Base-by-base conservation (phyloP, 192 early-diverging fungal genomes). In the Backusella sp. region DNA sequence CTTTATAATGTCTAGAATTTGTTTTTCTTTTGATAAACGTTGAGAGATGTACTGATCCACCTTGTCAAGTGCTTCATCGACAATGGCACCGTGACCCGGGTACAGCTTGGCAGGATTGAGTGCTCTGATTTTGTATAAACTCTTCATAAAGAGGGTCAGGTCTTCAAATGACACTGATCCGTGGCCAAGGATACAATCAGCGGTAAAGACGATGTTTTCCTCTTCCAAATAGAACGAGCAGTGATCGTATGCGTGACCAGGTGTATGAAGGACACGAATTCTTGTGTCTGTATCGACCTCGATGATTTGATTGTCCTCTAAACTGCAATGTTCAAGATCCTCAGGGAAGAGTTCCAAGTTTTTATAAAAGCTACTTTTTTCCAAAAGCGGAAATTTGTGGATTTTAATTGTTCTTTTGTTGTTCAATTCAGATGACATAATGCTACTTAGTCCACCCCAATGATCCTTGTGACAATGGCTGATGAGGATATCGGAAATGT, bases 171-270 rank as follows among this genome's bases (percentile, higher is more conserved):
- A 85, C 15, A 93, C 90, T 4, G 90, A 90, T 6, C 96, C 96
- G 46, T 94, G 90, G 1, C 96, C 96, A 74, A 97, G 83, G 3
- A 97, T 84, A 73, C 89, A 90, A 79, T 97, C 96, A 0, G 92
- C 96, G 0, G 92, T 89, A 39, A 96, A 91, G 9, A 97, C 72
- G 0, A 86, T 84, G 4, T 86, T 77, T 37, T 94, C 94, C 73
- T 91, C 88, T 49, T 87, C 84, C 23, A 95, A 78, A 21, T 79
- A 86, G 73, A 96, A 92, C 23, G 87, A 82, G 67, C 89, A 86
- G 75, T 97, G 96, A 73, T 97, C 95, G 8, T 82, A 62, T 0
- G 89, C 87, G 68, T 97, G 96, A 3, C 96, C 96, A 0, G 94
- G 95, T 0, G 96, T 95, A 76, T 89, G 85, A 8, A 94, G 53